A percentile compares a stretch with the other conserved stretches of the same genome.
phyloP scores from a whole-genome alignment of 2,329 filamentous ascomycete genomes.

The Zelopaecilomyces penicillatus region DNA sequence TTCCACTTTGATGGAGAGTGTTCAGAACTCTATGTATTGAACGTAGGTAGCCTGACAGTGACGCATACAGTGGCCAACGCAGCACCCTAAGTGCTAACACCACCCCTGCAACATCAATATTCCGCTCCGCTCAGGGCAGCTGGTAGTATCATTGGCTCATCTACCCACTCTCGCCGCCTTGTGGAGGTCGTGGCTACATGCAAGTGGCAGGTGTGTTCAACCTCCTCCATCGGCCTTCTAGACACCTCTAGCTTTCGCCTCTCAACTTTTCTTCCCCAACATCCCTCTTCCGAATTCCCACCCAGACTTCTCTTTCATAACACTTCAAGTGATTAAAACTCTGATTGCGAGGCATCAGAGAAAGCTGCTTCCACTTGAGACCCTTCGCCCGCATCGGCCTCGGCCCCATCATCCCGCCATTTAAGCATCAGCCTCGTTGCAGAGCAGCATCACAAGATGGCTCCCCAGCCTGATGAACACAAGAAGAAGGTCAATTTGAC shows the following conservation, averaged over 20 bases:
- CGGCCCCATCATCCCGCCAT: background rate
- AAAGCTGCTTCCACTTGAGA: too few relatives aligned
- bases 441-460: constrained; percentile 49
- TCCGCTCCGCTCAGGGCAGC: constrained; percentile 24
- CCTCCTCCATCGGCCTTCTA: constrained; percentile 3
- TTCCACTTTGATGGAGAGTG: constrained; percentile 17
- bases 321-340: background rate
- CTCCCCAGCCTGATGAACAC: constrained; percentile 56
- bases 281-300: constrained; percentile 1
- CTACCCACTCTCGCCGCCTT: constrained; percentile 12
- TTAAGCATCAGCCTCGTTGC: constrained; percentile 2
- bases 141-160: constrained; percentile 27
- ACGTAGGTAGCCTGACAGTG: constrained; percentile 3
- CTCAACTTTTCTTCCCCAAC: constrained; percentile 11
- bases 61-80: constrained; percentile 10
- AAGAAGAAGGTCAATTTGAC: constrained; percentile 80
- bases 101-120: constrained; percentile 24
- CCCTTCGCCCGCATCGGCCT: background rate
- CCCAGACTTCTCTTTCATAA: background rate
- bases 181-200: constrained; percentile 5
- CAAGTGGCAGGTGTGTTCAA: constrained; percentile 5
- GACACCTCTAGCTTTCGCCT: constrained; percentile 13
- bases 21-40: background rate
- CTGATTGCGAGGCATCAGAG: background rate
- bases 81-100: background rate